Evolutionary conservation across 768 basidiomycete genomes (phyloP), one percentile per base, ranked within the genome.

Genomic region (Pleurotus platypus): DNA sequence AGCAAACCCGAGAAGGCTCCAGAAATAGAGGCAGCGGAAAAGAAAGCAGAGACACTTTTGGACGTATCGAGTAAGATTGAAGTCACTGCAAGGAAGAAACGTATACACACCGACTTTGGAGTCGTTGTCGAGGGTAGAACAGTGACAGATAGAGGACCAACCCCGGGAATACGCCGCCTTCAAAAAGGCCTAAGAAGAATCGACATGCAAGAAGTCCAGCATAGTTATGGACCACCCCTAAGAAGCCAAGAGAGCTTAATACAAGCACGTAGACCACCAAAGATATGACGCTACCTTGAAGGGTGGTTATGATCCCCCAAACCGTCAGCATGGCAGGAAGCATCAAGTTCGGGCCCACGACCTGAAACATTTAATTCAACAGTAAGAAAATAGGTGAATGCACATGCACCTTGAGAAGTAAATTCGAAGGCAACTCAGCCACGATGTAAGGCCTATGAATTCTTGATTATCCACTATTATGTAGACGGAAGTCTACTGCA

Each of bases 1-100:
- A 91, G 77, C 3, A 90, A 74, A 35, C 89, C 87, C 1, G 84
- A 86, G 63, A 89, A 87, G 0, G 85, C 84, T 2, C 85, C 85
- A 0, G 87, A 82, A 20, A 85, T 70, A 0, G 83, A 83, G 2
- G 83, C 75, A 0, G 78, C 70, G 5, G 78, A 77, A 67, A 80
- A 81, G 70, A 82, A 80, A 20, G 72, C 70, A 7, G 78, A 73
- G 53, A 82, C 68, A 60, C 75, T 50, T 43, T 7, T 43, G 11
- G 49, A 12, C 2, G 20, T 15, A 5, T 2, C 1, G 26, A 26
- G n/a, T 26, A 27, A 11, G 49, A 2, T 11, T 38, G 49, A 50
- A 30, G 20, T n/a, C 11, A 24, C n/a, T 11, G 49, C 7, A 30
- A 15, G 20, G 27, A 30, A 35, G 49, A 4, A 16, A 15, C 24